phyloP scores from a whole-genome alignment of 495 filamentous ascomycete genomes.

The Cladorrhinum samala region DNA sequence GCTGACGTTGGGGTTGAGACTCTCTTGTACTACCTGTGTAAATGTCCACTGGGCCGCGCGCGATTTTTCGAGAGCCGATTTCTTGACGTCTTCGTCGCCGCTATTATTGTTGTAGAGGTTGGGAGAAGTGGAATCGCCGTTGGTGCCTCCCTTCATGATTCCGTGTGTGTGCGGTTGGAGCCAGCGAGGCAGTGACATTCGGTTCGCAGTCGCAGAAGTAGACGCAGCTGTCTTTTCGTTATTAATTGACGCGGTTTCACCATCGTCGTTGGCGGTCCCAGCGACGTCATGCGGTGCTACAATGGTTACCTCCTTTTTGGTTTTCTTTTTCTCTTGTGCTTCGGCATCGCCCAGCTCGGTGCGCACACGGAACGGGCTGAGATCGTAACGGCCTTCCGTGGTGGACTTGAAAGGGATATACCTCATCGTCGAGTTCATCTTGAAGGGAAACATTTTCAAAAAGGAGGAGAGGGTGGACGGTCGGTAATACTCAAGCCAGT shows the following conservation, averaged over 20 bases:
- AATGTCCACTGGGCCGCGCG: conserved; percentile 79
- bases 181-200: conserved; percentile 48
- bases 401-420: conserved; percentile 71
- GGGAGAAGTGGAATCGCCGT: not conserved
- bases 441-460: conserved; percentile 80
- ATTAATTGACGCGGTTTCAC: conserved; percentile 34
- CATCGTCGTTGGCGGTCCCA: conserved; percentile 23
- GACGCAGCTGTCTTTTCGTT: conserved; percentile 26
- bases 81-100: conserved; percentile 13
- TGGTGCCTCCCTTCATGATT: conserved; percentile 13
- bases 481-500: conserved; percentile 97
- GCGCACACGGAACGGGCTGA: conserved; percentile 77
- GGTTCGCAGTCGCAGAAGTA: conserved; percentile 6
- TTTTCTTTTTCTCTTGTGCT: conserved; percentile 43
- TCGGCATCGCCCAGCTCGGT: conserved; percentile 37
- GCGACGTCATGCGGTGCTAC: conserved; percentile 46
- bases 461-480: conserved; percentile 80
- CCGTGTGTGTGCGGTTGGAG: conserved; percentile 31
- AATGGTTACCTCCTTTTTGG: conserved; percentile 57
- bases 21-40: conserved; percentile 72
- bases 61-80: conserved; percentile 53
- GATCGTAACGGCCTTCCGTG: conserved; percentile 65
- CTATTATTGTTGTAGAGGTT: not conserved
- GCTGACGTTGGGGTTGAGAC: conserved; percentile 72
- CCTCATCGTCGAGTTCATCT: conserved; percentile 78